Base-by-base conservation (phyloP, 768 basidiomycete species). In the Kwoniella pini region DNA sequence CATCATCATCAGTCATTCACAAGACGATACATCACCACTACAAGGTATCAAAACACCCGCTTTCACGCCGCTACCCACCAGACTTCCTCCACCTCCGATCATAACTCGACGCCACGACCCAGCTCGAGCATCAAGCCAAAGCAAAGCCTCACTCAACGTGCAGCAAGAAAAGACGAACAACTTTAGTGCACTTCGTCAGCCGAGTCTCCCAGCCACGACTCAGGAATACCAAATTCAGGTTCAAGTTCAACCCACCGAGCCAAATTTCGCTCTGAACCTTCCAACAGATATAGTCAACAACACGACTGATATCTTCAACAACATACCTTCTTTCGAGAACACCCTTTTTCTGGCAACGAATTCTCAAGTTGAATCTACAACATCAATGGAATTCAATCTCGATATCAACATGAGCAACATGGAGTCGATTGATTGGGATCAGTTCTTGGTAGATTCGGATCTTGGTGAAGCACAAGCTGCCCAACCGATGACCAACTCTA, bases 381-480 rank as follows among this genome's bases (percentile, higher is more conserved):
- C 27, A 31, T 49, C 54, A 33, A 69, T 69, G 68, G 28, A 58
- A 48, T 54, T 59, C 54, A 61, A 62, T 21, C 54, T 65, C 54
- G 57, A 57, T 64, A 63, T 65, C 58, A 54, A 46, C 68, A 22
- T 57, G 15, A 54, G n/a, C n/a, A n/a, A 61, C 27, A 60, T 59
- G 45, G 68, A 57, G 27, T 57, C 53, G 15, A 38, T 64, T 28
- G 64, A 65, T 48, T 69, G 64, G 57, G 68, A 69, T 38, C 57
- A 69, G 52, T 60, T 69, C 53, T 53, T 69, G 26, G 54, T 62
- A 22, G 63, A 64, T 30, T 60, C 59, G 43, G 54, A 62, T 36
- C 54, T 62, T n/a, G 60, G 60, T 42, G 43, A 49, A 21, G 52
- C 59, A 31, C 21, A 39, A 22, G 22, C 30, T 19, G 17, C 48